phyloP scores from a whole-genome alignment of 2,329 filamentous ascomycete genomes.

The Sclerotinia nivalis region DNA sequence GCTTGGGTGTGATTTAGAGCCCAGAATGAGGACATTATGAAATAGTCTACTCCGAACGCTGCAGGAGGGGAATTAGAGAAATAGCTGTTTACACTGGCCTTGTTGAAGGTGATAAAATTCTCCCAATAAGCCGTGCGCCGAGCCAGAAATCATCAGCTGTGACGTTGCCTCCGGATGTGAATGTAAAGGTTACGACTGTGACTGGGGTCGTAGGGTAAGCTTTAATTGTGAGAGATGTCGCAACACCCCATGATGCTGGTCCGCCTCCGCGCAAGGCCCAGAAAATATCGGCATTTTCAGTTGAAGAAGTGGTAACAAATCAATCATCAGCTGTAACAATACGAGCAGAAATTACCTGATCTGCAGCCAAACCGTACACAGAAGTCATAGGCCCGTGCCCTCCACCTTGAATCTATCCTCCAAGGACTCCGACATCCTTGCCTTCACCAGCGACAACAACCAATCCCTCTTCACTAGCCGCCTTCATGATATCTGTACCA shows the following conservation, averaged over 20 bases:
- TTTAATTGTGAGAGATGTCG: conserved; percentile 57
- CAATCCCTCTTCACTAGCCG: conserved; percentile 47
- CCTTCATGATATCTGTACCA: conserved; percentile 46
- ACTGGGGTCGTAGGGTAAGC: conserved; percentile 46
- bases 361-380: conserved; percentile 58
- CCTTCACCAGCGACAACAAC: conserved; percentile 54
- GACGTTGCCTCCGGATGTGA: conserved; percentile 48
- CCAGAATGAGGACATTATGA: conserved; percentile 31
- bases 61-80: conserved; percentile 39
- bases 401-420: conserved; percentile 60
- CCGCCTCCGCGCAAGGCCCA: conserved; percentile 36
- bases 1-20: conserved; percentile 39
- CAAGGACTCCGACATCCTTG: conserved; percentile 27
- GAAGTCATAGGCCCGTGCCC: conserved; percentile 58
- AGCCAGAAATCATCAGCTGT: conserved; percentile 51
- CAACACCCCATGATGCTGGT: conserved; percentile 55
- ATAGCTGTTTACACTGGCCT: conserved; percentile 38
- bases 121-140: conserved; percentile 54
- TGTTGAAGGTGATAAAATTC: conserved; percentile 46
- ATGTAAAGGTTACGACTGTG: conserved; percentile 46
- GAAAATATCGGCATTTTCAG: conserved; percentile 32
- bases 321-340: conserved; percentile 29
- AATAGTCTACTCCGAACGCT: neutral
- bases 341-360: conserved; percentile 46
- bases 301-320: conserved; percentile 31